Evolutionary conservation across 768 basidiomycete species (phyloP), one percentile per base, ranked within the genome.

Genomic region (Lactarius vividus): DNA sequence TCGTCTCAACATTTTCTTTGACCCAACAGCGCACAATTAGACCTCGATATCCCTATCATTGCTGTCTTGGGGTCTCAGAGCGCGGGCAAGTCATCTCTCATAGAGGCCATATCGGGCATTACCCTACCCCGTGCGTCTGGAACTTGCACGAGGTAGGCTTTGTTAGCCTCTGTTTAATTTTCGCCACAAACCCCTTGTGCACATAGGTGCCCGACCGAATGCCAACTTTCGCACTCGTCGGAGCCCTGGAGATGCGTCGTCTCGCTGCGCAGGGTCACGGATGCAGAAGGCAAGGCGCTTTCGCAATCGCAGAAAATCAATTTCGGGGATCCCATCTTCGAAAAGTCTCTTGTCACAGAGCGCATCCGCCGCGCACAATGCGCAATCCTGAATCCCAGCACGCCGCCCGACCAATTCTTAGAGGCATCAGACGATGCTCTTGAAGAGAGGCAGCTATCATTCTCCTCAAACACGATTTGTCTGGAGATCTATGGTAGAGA

Each of bases 51-150:
- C 0, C 90, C 90, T 0, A 82, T 85, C 66, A 90, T 92, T 31
- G 87, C 85, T 0, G 90, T 90, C 42, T 83, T 89, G 11, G 90
- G 90, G 0, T 82, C 79, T 1, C 90, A 92, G 69, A 88, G 85
- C 49, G 88, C 87, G 0, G 90, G 90, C 0, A 91, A 91, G 70
- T 89, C 88, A 0, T 91, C 90, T 0, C 79, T 91, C 1, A 91
- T 92, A 15, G 89, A 92, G 71, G 83, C 87, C 0, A 90, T 92
- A 46, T 88, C 88, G 0, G 88, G 89, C 0, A 84, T 91, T 13
- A 88, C 82, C 0, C 77, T 91, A 0, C 89, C 90, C 16, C 82
- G 88, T 4, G 87, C 87, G 0, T 79, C 84, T 28, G 90, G 89
- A 0, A 91, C 89, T 0, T 91, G 89, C 66, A 92, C 90, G 0